phyloP scores from a whole-genome alignment of 2,329 filamentous ascomycete species.

The Cladophialophora yegresii region DNA sequence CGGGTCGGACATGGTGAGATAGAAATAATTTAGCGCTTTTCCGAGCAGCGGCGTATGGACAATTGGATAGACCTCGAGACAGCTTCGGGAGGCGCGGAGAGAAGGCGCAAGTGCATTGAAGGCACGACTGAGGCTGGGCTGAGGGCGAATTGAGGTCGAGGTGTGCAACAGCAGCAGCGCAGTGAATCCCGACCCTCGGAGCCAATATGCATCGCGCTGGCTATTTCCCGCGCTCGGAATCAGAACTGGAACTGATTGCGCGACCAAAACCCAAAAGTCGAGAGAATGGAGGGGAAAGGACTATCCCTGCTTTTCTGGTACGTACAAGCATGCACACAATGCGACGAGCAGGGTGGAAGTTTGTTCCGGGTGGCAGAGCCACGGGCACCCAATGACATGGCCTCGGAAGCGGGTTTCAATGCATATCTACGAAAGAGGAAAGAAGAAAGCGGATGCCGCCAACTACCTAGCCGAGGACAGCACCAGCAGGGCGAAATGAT shows the following conservation, averaged over 20 bases:
- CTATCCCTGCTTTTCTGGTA: background rate
- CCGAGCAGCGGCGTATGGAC: background rate
- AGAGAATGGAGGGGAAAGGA: background rate
- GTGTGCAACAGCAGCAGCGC: background rate
- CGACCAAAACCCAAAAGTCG: background rate
- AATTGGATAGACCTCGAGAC: background rate
- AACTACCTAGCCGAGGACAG: background rate
- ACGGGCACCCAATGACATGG: background rate
- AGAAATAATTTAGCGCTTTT: background rate
- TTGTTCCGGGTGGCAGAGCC: background rate
- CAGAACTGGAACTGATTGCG: background rate
- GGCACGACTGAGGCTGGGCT: background rate
- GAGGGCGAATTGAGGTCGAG: background rate
- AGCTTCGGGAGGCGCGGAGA: background rate
- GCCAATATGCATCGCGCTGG: constrained; percentile 1
- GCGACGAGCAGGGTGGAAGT: background rate
- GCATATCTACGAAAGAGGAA: background rate
- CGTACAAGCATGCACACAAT: background rate
- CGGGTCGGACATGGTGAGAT: constrained; percentile 18
- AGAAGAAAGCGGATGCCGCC: no score
- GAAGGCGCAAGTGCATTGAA: background rate
- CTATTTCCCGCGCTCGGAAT: background rate
- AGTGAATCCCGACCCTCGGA: background rate
- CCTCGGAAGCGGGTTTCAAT: background rate
- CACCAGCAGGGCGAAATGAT: background rate